Evolutionary conservation across 768 basidiomycete genomes (phyloP), one percentile per base, ranked within the genome.

Genomic region (Leccinum ochraceum): DNA sequence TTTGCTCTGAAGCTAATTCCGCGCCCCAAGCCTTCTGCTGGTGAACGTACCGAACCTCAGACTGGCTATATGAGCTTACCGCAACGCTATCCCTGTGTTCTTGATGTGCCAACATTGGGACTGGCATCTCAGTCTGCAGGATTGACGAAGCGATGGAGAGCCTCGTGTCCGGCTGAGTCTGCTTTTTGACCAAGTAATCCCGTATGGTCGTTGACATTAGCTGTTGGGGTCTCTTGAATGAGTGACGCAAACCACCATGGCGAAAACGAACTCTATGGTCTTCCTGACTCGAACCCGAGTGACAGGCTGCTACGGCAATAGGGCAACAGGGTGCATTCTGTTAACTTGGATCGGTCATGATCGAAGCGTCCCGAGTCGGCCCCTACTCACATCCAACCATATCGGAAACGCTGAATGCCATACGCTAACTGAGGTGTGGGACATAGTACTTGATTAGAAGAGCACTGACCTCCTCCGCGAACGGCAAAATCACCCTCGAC

Each of bases 291-390:
- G 90, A 90, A 28, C 91, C 91, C 16, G 91, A 92, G 73, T 90
- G 92, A 64, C 87, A 89, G 4, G 87, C 90, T 28, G 83, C 86
- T 17, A 92, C 76, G 6, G 86, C 91, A 59, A 93, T 90, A 2
- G 91, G 91, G 71, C 90, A 90, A 66, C 89, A 90, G n/a, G 83
- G 85, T 14, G 88, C 89, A 61, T 89, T 91, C 91, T 93, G 65
- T 49, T 17, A 56, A 51, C 39, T 28, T 22, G 36, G 52, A 26
- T 50, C 64, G 48, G 57, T 58, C 39, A 57, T 49, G 28, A 37
- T 53, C 37, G 53, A 49, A 30, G 50, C 20, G 37, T 44, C 36
- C 44, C 39, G 48, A 56, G 6, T 10, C 34, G 49, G 24, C 49
- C 34, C 34, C 20, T 26, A 59, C 73, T 66, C 71, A 88, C 90